Evolutionary conservation across 179 eudicot genomes (phyloP).

Genomic region (Pouteria campechiana): DNA sequence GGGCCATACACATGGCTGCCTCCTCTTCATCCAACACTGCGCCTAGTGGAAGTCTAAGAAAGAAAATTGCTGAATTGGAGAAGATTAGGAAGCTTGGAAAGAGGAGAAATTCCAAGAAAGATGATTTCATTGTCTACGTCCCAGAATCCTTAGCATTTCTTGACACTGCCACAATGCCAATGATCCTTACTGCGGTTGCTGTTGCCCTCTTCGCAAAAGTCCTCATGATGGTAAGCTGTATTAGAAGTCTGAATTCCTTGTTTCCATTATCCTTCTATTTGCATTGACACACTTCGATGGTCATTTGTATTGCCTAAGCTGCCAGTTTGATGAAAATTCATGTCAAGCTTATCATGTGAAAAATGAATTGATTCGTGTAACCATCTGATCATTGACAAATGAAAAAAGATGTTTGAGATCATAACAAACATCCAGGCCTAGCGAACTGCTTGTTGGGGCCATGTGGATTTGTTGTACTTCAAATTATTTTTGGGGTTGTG

Average conservation of each 20-base stretch:
- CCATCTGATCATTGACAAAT: too few species aligned
- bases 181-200: constrained; percentile 68
- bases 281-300: neutral
- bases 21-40: too few species aligned
- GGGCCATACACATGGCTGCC: too few species aligned
- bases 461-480: too few species aligned
- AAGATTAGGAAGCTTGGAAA: constrained; percentile 47
- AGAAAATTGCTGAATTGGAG: constrained; percentile 46
- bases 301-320: neutral
- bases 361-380: too few species aligned
- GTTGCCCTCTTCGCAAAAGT: constrained; percentile 64
- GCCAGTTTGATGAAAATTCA: too few species aligned
- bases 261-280: neutral
- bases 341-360: too few species aligned
- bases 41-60: constrained; percentile 67
- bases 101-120: constrained; percentile 35
- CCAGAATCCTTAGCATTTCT: constrained; percentile 53
- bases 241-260: neutral
- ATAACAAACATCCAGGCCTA: too few species aligned
- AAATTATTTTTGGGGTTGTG: too few species aligned
- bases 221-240: constrained; percentile 53
- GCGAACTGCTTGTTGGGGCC: too few species aligned
- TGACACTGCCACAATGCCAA: constrained; percentile 74
- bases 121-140: constrained; percentile 55
- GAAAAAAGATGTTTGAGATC: too few species aligned